Evolutionary conservation across 306 rosid species (phyloP).

Genomic region (Pyrus pyrifolia): DNA sequence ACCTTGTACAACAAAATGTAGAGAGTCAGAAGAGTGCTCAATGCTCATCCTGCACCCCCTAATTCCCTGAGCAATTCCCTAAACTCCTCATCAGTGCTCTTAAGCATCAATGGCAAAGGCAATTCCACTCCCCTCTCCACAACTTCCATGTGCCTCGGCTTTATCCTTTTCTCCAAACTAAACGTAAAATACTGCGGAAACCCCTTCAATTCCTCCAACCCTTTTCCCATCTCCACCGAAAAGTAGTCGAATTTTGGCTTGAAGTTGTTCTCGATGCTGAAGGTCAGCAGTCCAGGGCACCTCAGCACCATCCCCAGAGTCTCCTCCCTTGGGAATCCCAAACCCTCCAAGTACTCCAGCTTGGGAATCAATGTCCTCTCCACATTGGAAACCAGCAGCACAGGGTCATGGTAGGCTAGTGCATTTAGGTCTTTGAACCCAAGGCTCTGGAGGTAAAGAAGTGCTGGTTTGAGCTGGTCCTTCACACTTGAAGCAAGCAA

Average conservation of each 20-base stretch:
- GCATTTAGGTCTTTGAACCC: conserved; percentile 60
- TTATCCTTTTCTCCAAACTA: conserved; percentile 88
- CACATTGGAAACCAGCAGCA: conserved; percentile 70
- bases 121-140: conserved; percentile 39
- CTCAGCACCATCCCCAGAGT: conserved; percentile 58
- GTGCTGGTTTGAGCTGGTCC: conserved; percentile 74
- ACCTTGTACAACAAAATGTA: no score
- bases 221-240: conserved; percentile 46
- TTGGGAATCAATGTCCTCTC: conserved; percentile 75
- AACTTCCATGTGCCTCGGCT: conserved; percentile 63
- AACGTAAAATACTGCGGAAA: conserved; percentile 89
- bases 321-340: conserved; percentile 55
- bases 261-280: conserved; percentile 75
- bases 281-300: conserved; percentile 73
- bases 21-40: background rate
- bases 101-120: conserved; percentile 70
- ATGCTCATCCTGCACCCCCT: background rate
- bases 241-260: conserved; percentile 72
- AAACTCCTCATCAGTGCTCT: conserved; percentile 72
- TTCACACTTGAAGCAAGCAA: conserved; percentile 65
- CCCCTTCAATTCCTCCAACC: conserved; percentile 54
- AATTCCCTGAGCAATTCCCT: conserved; percentile 31
- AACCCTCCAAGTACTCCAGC: conserved; percentile 40
- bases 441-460: conserved; percentile 63
- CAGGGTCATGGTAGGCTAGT: conserved; percentile 60